A percentile compares a stretch with the other conserved stretches of the same genome.
Evolutionary conservation across 106 monocot species (phyloP).

Genomic region (Acorus gramineus): DNA sequence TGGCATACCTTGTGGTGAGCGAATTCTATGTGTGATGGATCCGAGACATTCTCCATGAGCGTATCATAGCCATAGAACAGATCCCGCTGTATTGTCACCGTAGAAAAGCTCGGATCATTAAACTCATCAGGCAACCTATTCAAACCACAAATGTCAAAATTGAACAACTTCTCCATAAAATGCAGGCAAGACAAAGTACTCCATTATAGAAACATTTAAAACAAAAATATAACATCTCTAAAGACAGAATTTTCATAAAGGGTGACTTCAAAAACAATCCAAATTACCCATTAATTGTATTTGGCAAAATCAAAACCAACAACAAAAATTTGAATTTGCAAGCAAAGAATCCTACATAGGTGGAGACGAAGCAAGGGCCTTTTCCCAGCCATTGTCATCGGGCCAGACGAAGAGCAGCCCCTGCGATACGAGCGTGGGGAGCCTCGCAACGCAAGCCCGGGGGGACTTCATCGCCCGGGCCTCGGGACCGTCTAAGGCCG

Average conservation of each 20-base stretch:
- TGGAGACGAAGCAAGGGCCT: slow-evolving; percentile 49
- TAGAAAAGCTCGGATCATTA: slow-evolving; percentile 62
- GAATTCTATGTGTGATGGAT: slow-evolving; percentile 97
- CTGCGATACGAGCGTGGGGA: slow-evolving; percentile 87
- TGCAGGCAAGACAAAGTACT: not conserved
- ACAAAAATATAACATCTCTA: not conserved
- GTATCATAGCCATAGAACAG: slow-evolving; percentile 96
- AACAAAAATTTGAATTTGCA: too few relatives aligned
- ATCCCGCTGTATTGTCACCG: slow-evolving; percentile 88
- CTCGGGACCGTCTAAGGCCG: slow-evolving; percentile 65
- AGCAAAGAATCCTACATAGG: slow-evolving; percentile 40
- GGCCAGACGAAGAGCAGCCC: slow-evolving; percentile 96
- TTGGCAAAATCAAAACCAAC: too few relatives aligned
- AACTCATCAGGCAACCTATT: slow-evolving; percentile 89
- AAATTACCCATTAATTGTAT: too few relatives aligned
- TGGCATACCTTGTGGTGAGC: slow-evolving; percentile 90
- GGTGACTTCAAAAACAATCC: too few relatives aligned
- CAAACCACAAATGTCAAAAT: not conserved
- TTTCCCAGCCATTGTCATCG: slow-evolving; percentile 92
- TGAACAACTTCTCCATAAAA: not conserved
- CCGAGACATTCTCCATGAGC: slow-evolving; percentile 94
- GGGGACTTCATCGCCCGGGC: slow-evolving; percentile 45
- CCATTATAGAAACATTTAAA: not conserved
- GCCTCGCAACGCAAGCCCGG: slow-evolving; percentile 45
- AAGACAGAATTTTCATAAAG: not conserved